Evolutionary conservation across 164 flowering plant genomes (phyloP).

Genomic region (Vitis labrusca): DNA sequence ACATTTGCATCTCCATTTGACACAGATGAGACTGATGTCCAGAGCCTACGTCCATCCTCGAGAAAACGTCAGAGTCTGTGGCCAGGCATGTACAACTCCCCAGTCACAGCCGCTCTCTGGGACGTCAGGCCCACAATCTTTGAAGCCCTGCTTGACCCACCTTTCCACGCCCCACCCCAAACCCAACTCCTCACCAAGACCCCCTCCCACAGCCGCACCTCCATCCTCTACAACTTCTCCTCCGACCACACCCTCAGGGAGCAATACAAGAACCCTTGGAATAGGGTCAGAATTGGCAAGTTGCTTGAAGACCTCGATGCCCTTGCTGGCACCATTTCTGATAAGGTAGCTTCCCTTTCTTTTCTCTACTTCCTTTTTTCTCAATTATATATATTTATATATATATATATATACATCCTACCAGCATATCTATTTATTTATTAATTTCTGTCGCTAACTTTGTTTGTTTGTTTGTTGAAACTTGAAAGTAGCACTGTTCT

Average conservation of each 20-base stretch:
- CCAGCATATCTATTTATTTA: too few relatives aligned
- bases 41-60: not conserved
- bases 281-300: slow-evolving; percentile 86
- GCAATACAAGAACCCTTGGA: slow-evolving; percentile 96
- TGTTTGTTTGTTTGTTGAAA: not conserved
- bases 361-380: not conserved
- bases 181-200: slow-evolving; percentile 62
- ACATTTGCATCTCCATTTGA: too few relatives aligned
- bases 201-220: slow-evolving; percentile 74
- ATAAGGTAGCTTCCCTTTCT: slow-evolving; percentile 49
- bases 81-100: slow-evolving; percentile 98
- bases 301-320: slow-evolving; percentile 98
- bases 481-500: slow-evolving; percentile 64
- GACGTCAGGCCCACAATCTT: slow-evolving; percentile 79
- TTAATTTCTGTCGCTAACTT: not conserved
- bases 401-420: too few relatives aligned
- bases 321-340: slow-evolving; percentile 90
- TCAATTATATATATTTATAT: too few relatives aligned
- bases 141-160: slow-evolving; percentile 68
- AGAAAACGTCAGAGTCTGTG: slow-evolving; percentile 76
- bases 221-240: slow-evolving; percentile 67
- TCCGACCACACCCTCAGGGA: slow-evolving; percentile 74
- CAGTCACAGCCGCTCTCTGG: slow-evolving; percentile 92
- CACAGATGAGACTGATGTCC: too few relatives aligned
- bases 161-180: slow-evolving; percentile 74